Base-by-base conservation (phyloP, 768 basidiomycete species). In the Russula virescens region DNA sequence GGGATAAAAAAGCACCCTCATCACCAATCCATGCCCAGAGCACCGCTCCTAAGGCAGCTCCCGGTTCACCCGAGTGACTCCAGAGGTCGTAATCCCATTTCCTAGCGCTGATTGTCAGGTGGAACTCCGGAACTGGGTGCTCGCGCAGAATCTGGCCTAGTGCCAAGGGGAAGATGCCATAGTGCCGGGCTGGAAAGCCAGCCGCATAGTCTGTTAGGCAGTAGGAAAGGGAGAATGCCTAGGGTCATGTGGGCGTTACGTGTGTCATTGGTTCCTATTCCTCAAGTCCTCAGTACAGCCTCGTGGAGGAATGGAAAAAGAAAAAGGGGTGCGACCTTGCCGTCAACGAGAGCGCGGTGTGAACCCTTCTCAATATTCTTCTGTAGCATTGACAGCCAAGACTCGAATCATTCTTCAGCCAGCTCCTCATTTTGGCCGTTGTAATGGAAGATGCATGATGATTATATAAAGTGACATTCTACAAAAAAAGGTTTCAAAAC, bases 21-120 rank as follows among this genome's bases (percentile, higher is more conserved):
- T 87, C 85, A n/a, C 82, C 87, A 79, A 97, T 86, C 93, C 94
- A 97, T 13, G 87, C 91, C 87, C 89, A 89, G 7, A 98, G 76
- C 71, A 95, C 91, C 9, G 91, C 95, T 2, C 95, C 95, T 0
- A 88, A 85, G 3, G 88, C 88, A 1, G 94, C 88, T 3, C 84
- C 85, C 5, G 80, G 75, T 65, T 89, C 87, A 34, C 85, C 80
- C 0, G 94, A 91, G 66, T 86, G 83, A 0, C 90, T 91, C 89
- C 93, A 95, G 26, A 80, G 76, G 47, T 84, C 81, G 66, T 93
- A 93, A 71, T 90, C 81, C 96, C 96, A 98, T 68, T 86, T 88
- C 21, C 96, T 96, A 14, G 94, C 87, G 58, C 95, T 96, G 42
- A 98, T 79, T 10, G 88, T 87, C 8, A 98, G 82, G 69, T 95